A percentile compares a stretch with the other conserved stretches of the same genome.
These are phyloP conservation scores for Tetradesmus obliquus DNA, from an alignment of 139 green algal genomes.

Conservation along the genomic window DNA sequence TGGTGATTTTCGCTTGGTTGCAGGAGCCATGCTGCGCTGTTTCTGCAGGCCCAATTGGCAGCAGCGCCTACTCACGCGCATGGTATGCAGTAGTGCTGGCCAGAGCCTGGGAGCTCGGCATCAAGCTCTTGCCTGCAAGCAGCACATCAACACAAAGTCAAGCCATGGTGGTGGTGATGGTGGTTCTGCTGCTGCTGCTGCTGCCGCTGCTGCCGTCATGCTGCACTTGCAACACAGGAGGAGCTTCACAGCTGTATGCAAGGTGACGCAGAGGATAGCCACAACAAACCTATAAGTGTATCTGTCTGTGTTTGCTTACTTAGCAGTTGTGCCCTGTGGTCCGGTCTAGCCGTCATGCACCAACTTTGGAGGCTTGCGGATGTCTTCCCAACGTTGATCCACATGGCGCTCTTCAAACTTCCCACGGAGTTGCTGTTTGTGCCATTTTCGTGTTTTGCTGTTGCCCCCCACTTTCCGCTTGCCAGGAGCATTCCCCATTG, in stretches of 20 bases:
- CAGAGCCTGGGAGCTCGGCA: slow-evolving; percentile 80
- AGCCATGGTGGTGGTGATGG: background rate
- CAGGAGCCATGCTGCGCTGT: background rate
- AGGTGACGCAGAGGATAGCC: background rate
- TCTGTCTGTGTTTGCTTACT: background rate
- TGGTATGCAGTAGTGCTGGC: slow-evolving; percentile 77
- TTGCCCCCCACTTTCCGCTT: slow-evolving; percentile 57
- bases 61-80: slow-evolving; percentile 52
- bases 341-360: slow-evolving; percentile 76
- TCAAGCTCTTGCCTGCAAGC: slow-evolving; percentile 75
- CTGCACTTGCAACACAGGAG: background rate
- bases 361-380: slow-evolving; percentile 65
- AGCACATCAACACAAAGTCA: background rate
- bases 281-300: background rate
- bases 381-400: slow-evolving; percentile 90
- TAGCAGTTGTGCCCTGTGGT: slow-evolving; percentile 74
- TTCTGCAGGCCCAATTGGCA: background rate
- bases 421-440: slow-evolving; percentile 62
- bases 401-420: slow-evolving; percentile 79
- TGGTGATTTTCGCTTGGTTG: background rate
- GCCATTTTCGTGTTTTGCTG: slow-evolving; percentile 58
- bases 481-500: slow-evolving; percentile 27
- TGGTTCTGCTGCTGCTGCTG: background rate
- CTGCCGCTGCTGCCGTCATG: background rate
- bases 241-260: too few species aligned